Conservation (phyloP, 768 basidiomycete species). For the Tylopilus rubrobrunneus region DNA sequence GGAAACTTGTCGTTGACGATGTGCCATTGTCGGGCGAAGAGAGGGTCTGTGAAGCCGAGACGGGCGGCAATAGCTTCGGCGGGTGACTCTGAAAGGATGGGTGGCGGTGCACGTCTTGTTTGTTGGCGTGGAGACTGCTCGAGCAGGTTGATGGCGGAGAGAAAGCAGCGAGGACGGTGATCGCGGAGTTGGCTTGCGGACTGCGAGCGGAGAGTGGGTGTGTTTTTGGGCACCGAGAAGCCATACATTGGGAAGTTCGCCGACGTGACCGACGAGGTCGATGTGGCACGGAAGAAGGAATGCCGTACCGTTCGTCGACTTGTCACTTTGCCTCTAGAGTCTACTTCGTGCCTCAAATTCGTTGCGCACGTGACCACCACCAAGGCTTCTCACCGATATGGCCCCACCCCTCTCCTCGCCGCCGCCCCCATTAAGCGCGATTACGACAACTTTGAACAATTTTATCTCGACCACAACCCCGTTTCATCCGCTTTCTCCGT, state of each 20-base stretch:
- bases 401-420: constrained; percentile 1
- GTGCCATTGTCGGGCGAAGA: constrained; percentile 90
- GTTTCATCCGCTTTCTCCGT: constrained; percentile 49
- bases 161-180: constrained; percentile 39
- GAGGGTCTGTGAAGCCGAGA: constrained; percentile 75
- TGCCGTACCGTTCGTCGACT: no score
- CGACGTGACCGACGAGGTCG: constrained; percentile 84
- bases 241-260: constrained; percentile 81
- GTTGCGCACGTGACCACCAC: constrained; percentile 10
- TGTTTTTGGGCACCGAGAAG: constrained; percentile 60
- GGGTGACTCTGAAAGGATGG: constrained; percentile 36
- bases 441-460: constrained; percentile 75
- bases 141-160: constrained; percentile 57
- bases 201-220: constrained; percentile 32
- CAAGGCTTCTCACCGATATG: constrained; percentile 9
- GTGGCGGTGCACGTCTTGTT: constrained; percentile 70
- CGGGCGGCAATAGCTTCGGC: constrained; percentile 50
- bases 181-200: constrained; percentile 35
- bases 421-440: constrained; percentile 35
- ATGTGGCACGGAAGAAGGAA: no score
- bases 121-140: constrained; percentile 59
- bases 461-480: constrained; percentile 68
- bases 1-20: constrained; percentile 82
- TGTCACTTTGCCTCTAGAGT: no score
- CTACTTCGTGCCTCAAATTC: no score